These are phyloP conservation scores for Eucalyptus viminalis DNA, from an alignment of 345 rosid species.

Conservation along the genomic window DNA sequence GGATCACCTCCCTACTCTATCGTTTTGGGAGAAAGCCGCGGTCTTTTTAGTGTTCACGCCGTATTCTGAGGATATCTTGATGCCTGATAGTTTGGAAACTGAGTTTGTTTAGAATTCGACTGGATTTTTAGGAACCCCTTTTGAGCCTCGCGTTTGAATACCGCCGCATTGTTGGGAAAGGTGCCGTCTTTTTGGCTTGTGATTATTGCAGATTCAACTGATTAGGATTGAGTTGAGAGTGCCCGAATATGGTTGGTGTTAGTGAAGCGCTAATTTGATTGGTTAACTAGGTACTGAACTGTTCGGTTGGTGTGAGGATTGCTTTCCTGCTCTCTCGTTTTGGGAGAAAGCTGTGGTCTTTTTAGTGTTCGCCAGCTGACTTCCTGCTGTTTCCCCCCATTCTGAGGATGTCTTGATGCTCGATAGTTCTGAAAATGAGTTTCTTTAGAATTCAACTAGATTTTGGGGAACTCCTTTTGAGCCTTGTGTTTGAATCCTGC, in stretches of 20 bases:
- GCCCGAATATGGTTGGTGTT: background rate
- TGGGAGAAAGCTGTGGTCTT: background rate
- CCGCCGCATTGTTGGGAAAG: background rate
- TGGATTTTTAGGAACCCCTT: background rate
- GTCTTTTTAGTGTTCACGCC: background rate
- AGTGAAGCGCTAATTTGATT: background rate
- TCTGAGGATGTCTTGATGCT: background rate
- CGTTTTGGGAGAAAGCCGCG: background rate
- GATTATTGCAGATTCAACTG: constrained; percentile 58
- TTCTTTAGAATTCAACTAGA: background rate
- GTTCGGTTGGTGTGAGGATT: background rate
- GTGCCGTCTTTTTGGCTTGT: background rate
- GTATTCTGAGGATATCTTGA: background rate
- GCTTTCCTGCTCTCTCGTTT: background rate
- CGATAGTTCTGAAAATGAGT: background rate
- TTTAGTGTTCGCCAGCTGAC: background rate
- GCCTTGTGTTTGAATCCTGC: background rate
- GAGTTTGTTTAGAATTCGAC: background rate
- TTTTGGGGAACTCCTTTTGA: background rate
- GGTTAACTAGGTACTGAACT: background rate
- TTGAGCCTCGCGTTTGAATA: background rate
- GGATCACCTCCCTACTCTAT: background rate
- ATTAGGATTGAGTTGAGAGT: constrained; percentile 8
- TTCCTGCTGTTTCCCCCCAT: background rate
- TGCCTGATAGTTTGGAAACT: background rate